Evolutionary conservation across 148 eudicot genomes (phyloP).

Genomic region (Camellia japonica): DNA sequence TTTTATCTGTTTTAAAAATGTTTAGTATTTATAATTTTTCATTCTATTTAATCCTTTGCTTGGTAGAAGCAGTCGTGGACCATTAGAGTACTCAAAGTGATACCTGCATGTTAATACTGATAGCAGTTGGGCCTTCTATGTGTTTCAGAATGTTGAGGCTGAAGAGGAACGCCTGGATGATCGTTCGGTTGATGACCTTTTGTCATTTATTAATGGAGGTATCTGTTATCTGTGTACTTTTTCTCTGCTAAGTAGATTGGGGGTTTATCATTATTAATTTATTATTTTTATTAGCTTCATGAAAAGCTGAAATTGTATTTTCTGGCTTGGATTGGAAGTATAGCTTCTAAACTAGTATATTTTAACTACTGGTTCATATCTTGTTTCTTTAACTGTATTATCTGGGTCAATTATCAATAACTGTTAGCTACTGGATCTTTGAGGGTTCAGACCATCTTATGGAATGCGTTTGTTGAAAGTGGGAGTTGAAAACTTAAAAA

Average conservation of each 20-base stretch:
- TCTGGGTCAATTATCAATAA: not conserved
- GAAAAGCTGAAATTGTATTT: not conserved
- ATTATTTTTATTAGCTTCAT: constrained; percentile 1
- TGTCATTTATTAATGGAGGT: constrained; percentile 85
- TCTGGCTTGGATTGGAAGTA: not conserved
- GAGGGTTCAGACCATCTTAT: not conserved
- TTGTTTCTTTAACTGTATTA: not conserved
- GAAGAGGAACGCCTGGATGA: constrained; percentile 72
- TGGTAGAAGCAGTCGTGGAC: not conserved
- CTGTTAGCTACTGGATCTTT: not conserved
- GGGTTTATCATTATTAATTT: not conserved
- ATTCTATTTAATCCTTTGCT: not conserved
- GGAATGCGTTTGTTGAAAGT: too few relatives aligned
- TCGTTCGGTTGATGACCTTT: constrained; percentile 82
- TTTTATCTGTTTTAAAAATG: not conserved
- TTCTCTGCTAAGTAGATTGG: not conserved
- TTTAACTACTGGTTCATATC: not conserved
- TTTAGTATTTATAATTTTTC: not conserved
- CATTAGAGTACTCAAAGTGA: not conserved
- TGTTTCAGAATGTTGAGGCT: constrained; percentile 55
- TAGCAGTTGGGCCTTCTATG: constrained; percentile 18
- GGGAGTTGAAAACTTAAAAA: too few relatives aligned
- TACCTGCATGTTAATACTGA: constrained; percentile 10
- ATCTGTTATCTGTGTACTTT: not conserved
- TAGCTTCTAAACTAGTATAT: not conserved